phyloP scores from a whole-genome alignment of 2,329 filamentous ascomycete species.

The Remersonia thermophila region DNA sequence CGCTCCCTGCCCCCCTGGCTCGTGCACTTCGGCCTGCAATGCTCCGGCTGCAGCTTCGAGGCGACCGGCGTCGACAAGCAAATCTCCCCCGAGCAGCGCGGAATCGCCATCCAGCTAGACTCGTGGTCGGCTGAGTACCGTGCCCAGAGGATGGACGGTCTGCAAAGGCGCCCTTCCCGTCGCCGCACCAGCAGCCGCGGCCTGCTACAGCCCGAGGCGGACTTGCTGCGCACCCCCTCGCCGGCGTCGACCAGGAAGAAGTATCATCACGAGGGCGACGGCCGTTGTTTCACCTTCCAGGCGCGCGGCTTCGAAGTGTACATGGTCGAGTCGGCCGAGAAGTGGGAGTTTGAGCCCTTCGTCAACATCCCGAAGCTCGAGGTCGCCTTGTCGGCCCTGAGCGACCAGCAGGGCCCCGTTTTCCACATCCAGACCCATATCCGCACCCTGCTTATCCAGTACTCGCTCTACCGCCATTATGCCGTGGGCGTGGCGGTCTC shows the following conservation, averaged over 20 bases:
- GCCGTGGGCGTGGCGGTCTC: slow-evolving; percentile 69
- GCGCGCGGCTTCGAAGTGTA: slow-evolving; percentile 77
- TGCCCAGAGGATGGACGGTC: slow-evolving; percentile 59
- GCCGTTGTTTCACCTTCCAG: slow-evolving; percentile 68
- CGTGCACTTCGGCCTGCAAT: slow-evolving; percentile 70
- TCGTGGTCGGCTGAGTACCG: slow-evolving; percentile 83
- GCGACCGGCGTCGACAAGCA: slow-evolving; percentile 77
- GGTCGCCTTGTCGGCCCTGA: slow-evolving; percentile 69
- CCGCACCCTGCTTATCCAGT: slow-evolving; percentile 68
- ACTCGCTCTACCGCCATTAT: slow-evolving; percentile 90
- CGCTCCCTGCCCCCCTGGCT: slow-evolving; percentile 76
- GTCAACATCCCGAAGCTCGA: slow-evolving; percentile 78
- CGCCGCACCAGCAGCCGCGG: slow-evolving; percentile 65
- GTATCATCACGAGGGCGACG: slow-evolving; percentile 52
- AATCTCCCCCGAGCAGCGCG: slow-evolving; percentile 70
- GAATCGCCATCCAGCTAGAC: slow-evolving; percentile 75
- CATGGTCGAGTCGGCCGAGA: slow-evolving; percentile 77
- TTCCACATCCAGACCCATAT: slow-evolving; percentile 78
- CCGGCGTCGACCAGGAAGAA: slow-evolving; percentile 43
- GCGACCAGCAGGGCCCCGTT: slow-evolving; percentile 75
- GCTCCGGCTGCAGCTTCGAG: slow-evolving; percentile 80
- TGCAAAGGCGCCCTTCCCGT: slow-evolving; percentile 45
- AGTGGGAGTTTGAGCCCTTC: slow-evolving; percentile 76
- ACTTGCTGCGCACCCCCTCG: slow-evolving; percentile 40
- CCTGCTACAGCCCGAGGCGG: slow-evolving; percentile 54